phyloP scores from a whole-genome alignment of 768 basidiomycete species.

The Lentinula raphanica region DNA sequence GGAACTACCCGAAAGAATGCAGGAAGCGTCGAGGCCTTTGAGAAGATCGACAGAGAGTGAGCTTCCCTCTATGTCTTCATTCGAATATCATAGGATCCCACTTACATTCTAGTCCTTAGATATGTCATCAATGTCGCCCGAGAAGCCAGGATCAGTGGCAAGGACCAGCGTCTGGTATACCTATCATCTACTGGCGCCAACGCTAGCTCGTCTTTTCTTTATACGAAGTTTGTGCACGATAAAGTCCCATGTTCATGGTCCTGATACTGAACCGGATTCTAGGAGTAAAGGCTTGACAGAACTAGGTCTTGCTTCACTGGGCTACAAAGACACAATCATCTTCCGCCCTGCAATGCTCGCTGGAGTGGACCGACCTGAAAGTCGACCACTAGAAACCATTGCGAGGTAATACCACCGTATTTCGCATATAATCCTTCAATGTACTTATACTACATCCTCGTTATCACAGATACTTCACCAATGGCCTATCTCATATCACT shows the following conservation, averaged over 20 bases:
- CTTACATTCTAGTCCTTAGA: slow-evolving; percentile 25
- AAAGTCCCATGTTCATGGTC: neutral
- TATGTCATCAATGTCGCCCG: slow-evolving; percentile 73
- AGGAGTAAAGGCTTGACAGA: slow-evolving; percentile 79
- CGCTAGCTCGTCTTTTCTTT: slow-evolving; percentile 45
- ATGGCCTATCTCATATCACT: slow-evolving; percentile 32
- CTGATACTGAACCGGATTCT: neutral
- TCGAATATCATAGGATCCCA: neutral
- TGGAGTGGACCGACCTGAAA: slow-evolving; percentile 29
- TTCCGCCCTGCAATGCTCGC: slow-evolving; percentile 49
- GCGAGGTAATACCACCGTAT: slow-evolving; percentile 26
- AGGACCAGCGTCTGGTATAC: slow-evolving; percentile 62
- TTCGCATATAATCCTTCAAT: neutral
- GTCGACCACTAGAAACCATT: slow-evolving; percentile 35
- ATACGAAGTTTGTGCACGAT: slow-evolving; percentile 31
- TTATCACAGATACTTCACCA: slow-evolving; percentile 29
- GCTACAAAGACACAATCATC: slow-evolving; percentile 66
- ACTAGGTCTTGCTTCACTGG: slow-evolving; percentile 55
- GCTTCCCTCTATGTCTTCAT: slow-evolving; percentile 19
- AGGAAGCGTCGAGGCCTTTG: slow-evolving; percentile 61
- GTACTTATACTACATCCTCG: neutral
- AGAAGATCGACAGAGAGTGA: slow-evolving; percentile 74
- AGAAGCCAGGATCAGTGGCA: slow-evolving; percentile 49
- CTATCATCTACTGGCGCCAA: slow-evolving; percentile 51
- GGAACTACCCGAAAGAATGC: slow-evolving; percentile 62